These are phyloP conservation scores for Dothistroma septosporum DNA, from an alignment of 2,329 filamentous ascomycete genomes.

Conservation along the genomic window DNA sequence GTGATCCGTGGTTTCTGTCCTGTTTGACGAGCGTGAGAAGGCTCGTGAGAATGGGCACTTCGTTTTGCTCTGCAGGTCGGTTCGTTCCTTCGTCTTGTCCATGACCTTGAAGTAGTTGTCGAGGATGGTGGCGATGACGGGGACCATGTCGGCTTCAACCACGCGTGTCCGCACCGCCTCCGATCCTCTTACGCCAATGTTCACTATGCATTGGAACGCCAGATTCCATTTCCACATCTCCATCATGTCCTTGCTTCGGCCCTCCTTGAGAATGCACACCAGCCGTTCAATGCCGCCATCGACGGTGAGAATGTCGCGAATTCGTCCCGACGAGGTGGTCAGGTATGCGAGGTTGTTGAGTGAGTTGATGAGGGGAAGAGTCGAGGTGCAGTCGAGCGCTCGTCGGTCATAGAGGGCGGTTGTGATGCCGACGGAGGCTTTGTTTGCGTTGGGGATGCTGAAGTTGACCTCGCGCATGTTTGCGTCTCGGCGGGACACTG, in stretches of 20 bases:
- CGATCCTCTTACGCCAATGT: slow-evolving; percentile 93
- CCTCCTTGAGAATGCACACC: slow-evolving; percentile 96
- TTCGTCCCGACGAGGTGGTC: slow-evolving; percentile 94
- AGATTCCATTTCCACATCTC: slow-evolving; percentile 99
- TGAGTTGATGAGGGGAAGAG: slow-evolving; percentile 94
- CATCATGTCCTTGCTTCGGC: slow-evolving; percentile 96
- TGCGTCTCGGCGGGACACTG: slow-evolving; percentile 31
- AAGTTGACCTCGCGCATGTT: slow-evolving; percentile 99
- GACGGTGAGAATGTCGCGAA: slow-evolving; percentile 94
- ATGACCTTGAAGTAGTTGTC: slow-evolving; percentile 98
- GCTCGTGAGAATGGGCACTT: slow-evolving; percentile 40
- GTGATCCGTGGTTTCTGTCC: slow-evolving; percentile 34
- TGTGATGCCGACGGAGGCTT: slow-evolving; percentile 97
- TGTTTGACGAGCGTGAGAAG: slow-evolving; percentile 40
- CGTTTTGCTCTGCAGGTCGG: slow-evolving; percentile 70
- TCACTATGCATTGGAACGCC: slow-evolving; percentile 97
- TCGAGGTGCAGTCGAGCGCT: slow-evolving; percentile 96
- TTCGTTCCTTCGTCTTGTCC: slow-evolving; percentile 83
- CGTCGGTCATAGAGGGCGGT: slow-evolving; percentile 96
- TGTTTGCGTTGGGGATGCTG: slow-evolving; percentile 98
- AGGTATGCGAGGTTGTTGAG: slow-evolving; percentile 98
- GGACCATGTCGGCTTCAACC: slow-evolving; percentile 98
- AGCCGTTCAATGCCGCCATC: slow-evolving; percentile 96
- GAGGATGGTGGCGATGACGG: slow-evolving; percentile 94
- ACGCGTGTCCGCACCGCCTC: slow-evolving; percentile 91